Conservation (phyloP, 176 grass and related monocot genomes). For the Triticum urartu region DNA sequence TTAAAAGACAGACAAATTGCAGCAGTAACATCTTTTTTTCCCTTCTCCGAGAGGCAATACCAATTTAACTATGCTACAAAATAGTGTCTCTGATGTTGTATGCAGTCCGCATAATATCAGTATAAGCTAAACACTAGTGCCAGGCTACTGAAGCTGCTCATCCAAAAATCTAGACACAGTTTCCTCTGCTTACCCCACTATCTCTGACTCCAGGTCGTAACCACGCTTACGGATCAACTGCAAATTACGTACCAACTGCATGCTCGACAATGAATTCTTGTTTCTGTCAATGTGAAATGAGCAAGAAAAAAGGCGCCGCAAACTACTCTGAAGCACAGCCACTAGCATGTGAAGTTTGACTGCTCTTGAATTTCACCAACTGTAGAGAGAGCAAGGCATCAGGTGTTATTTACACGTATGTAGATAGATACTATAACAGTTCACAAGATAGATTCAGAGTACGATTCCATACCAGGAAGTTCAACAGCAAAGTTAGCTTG, state of each 20-base stretch:
- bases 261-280: not conserved
- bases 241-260: not conserved
- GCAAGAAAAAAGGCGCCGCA: not conserved
- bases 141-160: not conserved
- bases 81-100: not conserved
- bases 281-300: not conserved
- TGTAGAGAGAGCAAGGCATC: constrained; percentile 25
- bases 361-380: constrained; percentile 50
- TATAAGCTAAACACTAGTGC: not conserved
- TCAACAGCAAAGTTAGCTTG: constrained; percentile 45
- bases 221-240: not conserved
- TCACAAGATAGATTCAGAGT: not conserved
- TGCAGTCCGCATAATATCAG: not conserved
- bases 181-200: not conserved
- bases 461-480: constrained; percentile 37
- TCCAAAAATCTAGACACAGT: not conserved
- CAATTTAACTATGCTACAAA: not conserved
- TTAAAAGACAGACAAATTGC: not conserved
- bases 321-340: not conserved
- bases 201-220: not conserved
- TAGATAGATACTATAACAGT: not conserved
- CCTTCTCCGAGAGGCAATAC: too few species aligned
- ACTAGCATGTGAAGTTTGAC: constrained; percentile 25
- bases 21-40: not conserved
- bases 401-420: not conserved